phyloP scores from a whole-genome alignment of 441 rosid species.

The Adansonia gregorii region DNA sequence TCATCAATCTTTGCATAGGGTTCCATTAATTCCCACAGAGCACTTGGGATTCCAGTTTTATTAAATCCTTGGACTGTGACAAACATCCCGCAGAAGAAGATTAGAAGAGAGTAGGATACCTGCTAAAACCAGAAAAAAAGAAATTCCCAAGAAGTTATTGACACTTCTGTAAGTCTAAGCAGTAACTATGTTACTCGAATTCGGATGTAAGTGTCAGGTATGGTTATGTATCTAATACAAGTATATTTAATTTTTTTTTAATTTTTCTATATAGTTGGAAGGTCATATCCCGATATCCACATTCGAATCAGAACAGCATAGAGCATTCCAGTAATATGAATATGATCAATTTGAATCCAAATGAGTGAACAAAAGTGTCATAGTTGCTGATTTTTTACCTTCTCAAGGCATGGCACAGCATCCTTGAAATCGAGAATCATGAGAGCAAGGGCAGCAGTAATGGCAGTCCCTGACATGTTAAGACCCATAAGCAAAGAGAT shows the following conservation, averaged over 20 bases:
- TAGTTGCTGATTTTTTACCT: slow-evolving; percentile 46
- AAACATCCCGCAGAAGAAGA: slow-evolving; percentile 93
- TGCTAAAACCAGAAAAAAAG: slow-evolving; percentile 33
- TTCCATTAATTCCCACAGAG: slow-evolving; percentile 74
- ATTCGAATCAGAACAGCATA: no score
- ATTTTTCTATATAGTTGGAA: no score
- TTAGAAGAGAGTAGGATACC: slow-evolving; percentile 79
- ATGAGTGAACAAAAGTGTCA: neutral
- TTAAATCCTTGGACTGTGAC: slow-evolving; percentile 82
- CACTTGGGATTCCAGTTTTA: slow-evolving; percentile 79
- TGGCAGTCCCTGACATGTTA: slow-evolving; percentile 90
- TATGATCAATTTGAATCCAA: neutral
- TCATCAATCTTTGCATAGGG: slow-evolving; percentile 60
- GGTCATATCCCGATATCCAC: no score
- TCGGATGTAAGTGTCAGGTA: no score
- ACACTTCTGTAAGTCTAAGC: neutral
- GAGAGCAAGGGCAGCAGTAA: slow-evolving; percentile 83
- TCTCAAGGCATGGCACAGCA: slow-evolving; percentile 73
- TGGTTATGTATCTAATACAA: no score
- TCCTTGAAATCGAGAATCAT: slow-evolving; percentile 83
- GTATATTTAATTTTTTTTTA: no score
- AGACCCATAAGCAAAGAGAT: slow-evolving; percentile 65
- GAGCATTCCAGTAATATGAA: no score
- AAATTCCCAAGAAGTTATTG: neutral
- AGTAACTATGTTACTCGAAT: neutral